Percentiles rank a stretch among this genome's conserved stretches.
These are phyloP conservation scores for Tardiomyces blankii DNA, from an alignment of 1,139 yeast genomes.

Conservation along the genomic window DNA sequence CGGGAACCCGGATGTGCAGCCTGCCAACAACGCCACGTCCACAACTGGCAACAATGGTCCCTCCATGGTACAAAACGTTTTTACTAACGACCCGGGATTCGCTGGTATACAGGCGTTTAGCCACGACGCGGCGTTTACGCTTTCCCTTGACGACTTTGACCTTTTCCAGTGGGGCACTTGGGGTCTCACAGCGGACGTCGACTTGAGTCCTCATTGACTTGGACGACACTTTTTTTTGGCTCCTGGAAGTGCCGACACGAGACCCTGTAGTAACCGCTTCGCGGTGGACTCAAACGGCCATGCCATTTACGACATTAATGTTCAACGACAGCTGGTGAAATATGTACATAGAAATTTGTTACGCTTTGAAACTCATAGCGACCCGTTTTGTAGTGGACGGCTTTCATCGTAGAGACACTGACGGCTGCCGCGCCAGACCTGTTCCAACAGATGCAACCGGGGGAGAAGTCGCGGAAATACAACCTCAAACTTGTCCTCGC, in stretches of 20 bases:
- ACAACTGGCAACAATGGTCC: not conserved
- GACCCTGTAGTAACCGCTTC: too few relatives aligned
- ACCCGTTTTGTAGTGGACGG: too few relatives aligned
- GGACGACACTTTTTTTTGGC: too few relatives aligned
- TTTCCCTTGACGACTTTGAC: not conserved
- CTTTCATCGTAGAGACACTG: not conserved
- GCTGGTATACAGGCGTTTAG: not conserved
- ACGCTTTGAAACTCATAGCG: too few relatives aligned
- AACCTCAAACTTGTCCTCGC: conserved; percentile 26
- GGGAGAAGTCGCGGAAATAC: conserved; percentile 41
- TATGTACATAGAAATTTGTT: too few relatives aligned
- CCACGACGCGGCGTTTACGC: not conserved
- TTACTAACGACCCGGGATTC: not conserved
- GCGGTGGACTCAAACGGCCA: too few relatives aligned
- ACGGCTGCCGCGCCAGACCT: conserved; percentile 4
- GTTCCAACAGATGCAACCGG: conserved; percentile 17
- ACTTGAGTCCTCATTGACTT: too few relatives aligned
- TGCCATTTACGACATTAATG: too few relatives aligned
- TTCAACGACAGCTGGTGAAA: too few relatives aligned
- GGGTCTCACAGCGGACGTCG: not conserved
- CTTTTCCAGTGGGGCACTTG: not conserved
- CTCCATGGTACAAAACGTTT: not conserved
- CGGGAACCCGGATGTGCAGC: too few relatives aligned
- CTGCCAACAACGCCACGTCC: too few relatives aligned
- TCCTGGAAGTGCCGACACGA: too few relatives aligned